phyloP scores from a whole-genome alignment of 768 basidiomycete species.

The Leccinum subgranulosum region DNA sequence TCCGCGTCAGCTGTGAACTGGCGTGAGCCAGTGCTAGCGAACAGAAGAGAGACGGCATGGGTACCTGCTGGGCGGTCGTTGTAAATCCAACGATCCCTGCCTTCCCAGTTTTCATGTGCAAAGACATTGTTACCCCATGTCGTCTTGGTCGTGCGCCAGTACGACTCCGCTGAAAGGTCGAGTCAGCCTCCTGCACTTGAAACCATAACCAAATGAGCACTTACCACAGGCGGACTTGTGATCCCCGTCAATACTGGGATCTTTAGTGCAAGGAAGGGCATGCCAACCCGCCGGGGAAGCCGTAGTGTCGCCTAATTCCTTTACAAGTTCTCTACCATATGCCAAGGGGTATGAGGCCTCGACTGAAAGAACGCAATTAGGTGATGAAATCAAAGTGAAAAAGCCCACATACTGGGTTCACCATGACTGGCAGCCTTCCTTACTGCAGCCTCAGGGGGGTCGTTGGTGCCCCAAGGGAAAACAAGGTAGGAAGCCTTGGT shows the following conservation, averaged over 20 bases:
- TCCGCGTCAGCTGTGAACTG: constrained; percentile 4
- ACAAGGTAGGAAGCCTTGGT: constrained; percentile 60
- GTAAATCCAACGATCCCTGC: constrained; percentile 56
- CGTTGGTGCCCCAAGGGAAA: constrained; percentile 81
- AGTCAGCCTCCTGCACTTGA: not conserved
- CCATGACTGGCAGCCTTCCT: constrained; percentile 20
- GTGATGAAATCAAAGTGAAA: not conserved
- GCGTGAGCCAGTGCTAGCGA: not conserved
- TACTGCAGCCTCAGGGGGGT: constrained; percentile 58
- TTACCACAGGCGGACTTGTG: constrained; percentile 8
- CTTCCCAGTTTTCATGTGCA: constrained; percentile 93
- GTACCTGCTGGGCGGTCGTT: constrained; percentile 77
- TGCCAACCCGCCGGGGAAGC: constrained; percentile 96
- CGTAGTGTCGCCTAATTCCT: constrained; percentile 69
- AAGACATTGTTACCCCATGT: constrained; percentile 93
- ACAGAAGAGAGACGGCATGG: not conserved
- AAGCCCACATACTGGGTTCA: constrained; percentile 8
- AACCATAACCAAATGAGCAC: not conserved
- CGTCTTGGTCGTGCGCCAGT: constrained; percentile 67
- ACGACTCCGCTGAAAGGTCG: constrained; percentile 24
- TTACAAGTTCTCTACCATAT: constrained; percentile 36
- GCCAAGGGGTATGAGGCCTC: constrained; percentile 6
- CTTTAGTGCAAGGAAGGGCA: constrained; percentile 64
- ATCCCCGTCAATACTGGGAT: constrained; percentile 44
- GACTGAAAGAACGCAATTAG: not conserved